phyloP scores from a whole-genome alignment of 1,139 yeast genomes.

The Diutina neorugosa region DNA sequence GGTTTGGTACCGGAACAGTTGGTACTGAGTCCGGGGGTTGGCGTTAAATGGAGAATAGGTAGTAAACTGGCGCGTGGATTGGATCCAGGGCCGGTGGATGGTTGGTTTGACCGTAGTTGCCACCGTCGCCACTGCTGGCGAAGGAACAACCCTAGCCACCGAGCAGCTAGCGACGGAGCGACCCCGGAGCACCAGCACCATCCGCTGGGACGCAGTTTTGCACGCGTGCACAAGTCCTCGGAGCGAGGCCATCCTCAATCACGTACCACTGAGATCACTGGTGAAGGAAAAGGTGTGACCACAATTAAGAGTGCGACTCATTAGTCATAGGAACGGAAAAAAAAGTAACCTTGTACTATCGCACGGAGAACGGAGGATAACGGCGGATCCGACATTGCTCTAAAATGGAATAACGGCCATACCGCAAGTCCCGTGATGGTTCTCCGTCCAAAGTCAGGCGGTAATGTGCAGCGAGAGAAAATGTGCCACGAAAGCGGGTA shows the following conservation, averaged over 20 bases:
- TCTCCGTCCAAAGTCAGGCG: too few species aligned
- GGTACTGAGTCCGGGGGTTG: background rate
- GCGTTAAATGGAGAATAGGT: background rate
- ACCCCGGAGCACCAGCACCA: background rate
- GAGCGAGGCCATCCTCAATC: background rate
- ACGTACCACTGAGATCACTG: too few species aligned
- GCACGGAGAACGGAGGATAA: too few species aligned
- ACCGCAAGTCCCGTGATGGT: too few species aligned
- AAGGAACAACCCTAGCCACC: background rate
- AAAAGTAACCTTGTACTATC: too few species aligned
- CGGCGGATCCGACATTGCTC: too few species aligned
- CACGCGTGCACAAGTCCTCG: background rate
- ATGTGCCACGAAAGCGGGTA: too few species aligned
- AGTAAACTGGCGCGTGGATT: background rate
- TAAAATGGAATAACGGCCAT: too few species aligned
- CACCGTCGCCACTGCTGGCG: background rate
- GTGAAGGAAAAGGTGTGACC: background rate
- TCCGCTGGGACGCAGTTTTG: background rate
- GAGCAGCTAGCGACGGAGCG: background rate
- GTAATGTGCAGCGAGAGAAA: background rate
- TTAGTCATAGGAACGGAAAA: too few species aligned
- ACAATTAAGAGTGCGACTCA: background rate
- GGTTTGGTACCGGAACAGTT: background rate
- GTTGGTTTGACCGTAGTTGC: background rate
- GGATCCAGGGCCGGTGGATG: background rate